A percentile compares a stretch with the other conserved stretches of the same genome.
Conservation (phyloP, 108 stramenopile species). For the Stephanodiscus triporus region DNA sequence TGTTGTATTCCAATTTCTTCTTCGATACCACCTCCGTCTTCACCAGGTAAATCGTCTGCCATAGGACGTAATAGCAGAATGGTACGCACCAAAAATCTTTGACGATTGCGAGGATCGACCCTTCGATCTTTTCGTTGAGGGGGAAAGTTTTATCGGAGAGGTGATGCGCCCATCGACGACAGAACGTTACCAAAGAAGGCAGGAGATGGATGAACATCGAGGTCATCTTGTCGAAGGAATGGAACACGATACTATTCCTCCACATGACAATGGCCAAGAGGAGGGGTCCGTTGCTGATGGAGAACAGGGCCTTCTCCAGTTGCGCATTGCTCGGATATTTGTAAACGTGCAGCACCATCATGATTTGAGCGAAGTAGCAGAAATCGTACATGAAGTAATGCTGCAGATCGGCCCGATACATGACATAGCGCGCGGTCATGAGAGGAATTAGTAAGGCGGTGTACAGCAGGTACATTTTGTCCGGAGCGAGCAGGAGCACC, state of each 20-base stretch:
- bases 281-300: constrained; percentile 65
- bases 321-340: constrained; percentile 45
- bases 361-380: constrained; percentile 52
- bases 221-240: constrained; percentile 81
- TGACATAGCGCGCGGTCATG: constrained; percentile 48
- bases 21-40: constrained; percentile 76
- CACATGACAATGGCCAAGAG: constrained; percentile 60
- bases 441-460: constrained; percentile 44
- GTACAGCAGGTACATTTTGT: constrained; percentile 35
- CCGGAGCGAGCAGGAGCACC: constrained; percentile 36
- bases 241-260: constrained; percentile 86
- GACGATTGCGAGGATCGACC: constrained; percentile 15
- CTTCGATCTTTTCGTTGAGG: constrained; percentile 35
- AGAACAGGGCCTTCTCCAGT: constrained; percentile 59
- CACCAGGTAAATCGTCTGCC: constrained; percentile 72
- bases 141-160: constrained; percentile 33
- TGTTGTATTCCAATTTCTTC: constrained; percentile 44
- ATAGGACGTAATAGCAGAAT: constrained; percentile 52
- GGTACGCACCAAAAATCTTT: constrained; percentile 52
- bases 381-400: constrained; percentile 64
- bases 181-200: constrained; percentile 64
- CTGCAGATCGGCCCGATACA: constrained; percentile 41
- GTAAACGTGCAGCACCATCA: constrained; percentile 58
- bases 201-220: constrained; percentile 80
- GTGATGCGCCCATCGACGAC: constrained; percentile 63